Conservation (phyloP, 352 stramenopile genomes). For the Thalassiosira hispida region DNA sequence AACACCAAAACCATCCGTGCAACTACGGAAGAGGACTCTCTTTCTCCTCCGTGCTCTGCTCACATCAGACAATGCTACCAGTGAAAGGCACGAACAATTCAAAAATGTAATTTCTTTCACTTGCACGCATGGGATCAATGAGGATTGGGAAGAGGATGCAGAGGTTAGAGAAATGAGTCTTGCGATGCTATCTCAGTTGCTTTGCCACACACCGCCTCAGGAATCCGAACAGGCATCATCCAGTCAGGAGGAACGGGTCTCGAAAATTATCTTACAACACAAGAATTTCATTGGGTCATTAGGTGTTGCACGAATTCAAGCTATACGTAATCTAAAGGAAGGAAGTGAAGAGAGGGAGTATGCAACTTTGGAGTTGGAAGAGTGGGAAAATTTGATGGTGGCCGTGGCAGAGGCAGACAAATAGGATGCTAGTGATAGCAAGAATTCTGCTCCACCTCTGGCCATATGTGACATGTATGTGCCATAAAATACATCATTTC, state of each 20-base stretch:
- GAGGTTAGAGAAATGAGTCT: slow-evolving; percentile 73
- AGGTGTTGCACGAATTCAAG: slow-evolving; percentile 60
- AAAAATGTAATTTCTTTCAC: slow-evolving; percentile 46
- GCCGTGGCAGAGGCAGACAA: slow-evolving; percentile 46
- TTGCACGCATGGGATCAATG: slow-evolving; percentile 52
- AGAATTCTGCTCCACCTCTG: slow-evolving; percentile 6
- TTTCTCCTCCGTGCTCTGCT: slow-evolving; percentile 77
- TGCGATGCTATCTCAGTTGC: slow-evolving; percentile 51
- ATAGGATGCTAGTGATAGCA: not conserved
- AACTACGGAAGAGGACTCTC: slow-evolving; percentile 55
- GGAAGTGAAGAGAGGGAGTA: slow-evolving; percentile 65
- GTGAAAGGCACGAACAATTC: slow-evolving; percentile 49
- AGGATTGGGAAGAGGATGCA: slow-evolving; percentile 32
- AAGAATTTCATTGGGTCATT: slow-evolving; percentile 59
- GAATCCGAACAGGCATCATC: not conserved
- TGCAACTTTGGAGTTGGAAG: slow-evolving; percentile 64
- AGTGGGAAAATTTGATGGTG: slow-evolving; percentile 70
- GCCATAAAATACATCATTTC: too few relatives aligned
- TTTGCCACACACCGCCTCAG: slow-evolving; percentile 26
- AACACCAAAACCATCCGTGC: slow-evolving; percentile 23
- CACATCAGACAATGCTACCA: slow-evolving; percentile 62
- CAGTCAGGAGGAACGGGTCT: slow-evolving; percentile 11
- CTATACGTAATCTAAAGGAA: slow-evolving; percentile 55
- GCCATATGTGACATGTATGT: slow-evolving; percentile 19
- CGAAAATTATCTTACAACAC: slow-evolving; percentile 42